A percentile compares a stretch with the other conserved stretches of the same genome.
phyloP scores from a whole-genome alignment of 1,139 yeast species.

The Arxiozyma slooffiae region DNA sequence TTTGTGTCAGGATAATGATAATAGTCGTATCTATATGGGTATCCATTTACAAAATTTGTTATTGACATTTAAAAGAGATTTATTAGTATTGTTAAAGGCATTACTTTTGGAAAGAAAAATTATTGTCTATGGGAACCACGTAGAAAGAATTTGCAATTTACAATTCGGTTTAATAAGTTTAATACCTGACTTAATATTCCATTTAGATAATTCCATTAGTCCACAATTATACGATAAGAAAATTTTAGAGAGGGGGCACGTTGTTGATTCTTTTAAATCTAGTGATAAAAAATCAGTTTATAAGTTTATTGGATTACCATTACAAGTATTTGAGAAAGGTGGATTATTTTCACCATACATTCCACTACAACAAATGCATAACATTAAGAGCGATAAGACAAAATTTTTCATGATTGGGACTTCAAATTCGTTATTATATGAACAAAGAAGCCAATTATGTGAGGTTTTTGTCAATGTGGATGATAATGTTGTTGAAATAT shows the following conservation, averaged over 20 bases:
- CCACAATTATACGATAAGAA: constrained; percentile 57
- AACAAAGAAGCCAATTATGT: constrained; percentile 49
- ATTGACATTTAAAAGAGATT: constrained; percentile 47
- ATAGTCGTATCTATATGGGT: constrained; percentile 56
- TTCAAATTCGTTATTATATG: constrained; percentile 70
- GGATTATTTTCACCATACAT: constrained; percentile 88
- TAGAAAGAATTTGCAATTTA: constrained; percentile 68
- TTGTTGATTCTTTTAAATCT: constrained; percentile 65
- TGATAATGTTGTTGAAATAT: constrained; percentile 39
- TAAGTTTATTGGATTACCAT: constrained; percentile 76
- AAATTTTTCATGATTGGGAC: constrained; percentile 74
- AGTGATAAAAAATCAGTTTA: constrained; percentile 70
- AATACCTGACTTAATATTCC: constrained; percentile 66
- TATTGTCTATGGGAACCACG: constrained; percentile 66
- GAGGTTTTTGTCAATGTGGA: constrained; percentile 52
- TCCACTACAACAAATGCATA: constrained; percentile 82
- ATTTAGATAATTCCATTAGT: constrained; percentile 70
- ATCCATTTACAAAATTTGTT: constrained; percentile 61
- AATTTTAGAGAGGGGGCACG: constrained; percentile 34
- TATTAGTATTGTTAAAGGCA: constrained; percentile 66
- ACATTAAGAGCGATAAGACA: constrained; percentile 48
- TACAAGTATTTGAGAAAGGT: constrained; percentile 75
- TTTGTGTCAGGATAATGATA: constrained; percentile 17
- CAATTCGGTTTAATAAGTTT: constrained; percentile 56
- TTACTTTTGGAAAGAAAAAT: constrained; percentile 64